Base-by-base conservation (phyloP, 768 basidiomycete genomes). In the Serendipita indica region DNA sequence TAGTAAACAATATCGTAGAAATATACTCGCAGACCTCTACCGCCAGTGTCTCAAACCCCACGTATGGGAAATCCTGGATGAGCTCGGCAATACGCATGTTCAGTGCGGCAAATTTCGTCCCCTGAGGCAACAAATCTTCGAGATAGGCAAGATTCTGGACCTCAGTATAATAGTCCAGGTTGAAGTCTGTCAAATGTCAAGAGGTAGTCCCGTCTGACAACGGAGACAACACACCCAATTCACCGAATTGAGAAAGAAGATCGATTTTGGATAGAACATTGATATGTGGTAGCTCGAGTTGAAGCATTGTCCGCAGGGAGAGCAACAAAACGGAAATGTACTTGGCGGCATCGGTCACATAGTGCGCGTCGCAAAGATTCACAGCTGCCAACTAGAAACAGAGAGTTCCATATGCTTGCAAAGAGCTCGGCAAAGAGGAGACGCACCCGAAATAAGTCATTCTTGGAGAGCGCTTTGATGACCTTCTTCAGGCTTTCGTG, bases 231-330 rank as follows among this genome's bases (percentile, higher is more conserved):
- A 45, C 65, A 93, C 93, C 89, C 39, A 98, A 76, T 61, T 94
- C 89, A 10, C 96, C 96, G 62, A 94, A 93, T 63, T 85, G 81
- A 16, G 78, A 74, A 16, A 99, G 74, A n/a, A 97, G 73, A 70
- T 99, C 96, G 58, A 98, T 77, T 70, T 99, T 99, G 6, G 90
- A 93, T 13, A 99, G 75, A 2, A 99, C 96, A 67, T 99, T 98
- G 71, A 99, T 76, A 68, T 98, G 96, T 0, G 96, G 96, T n/a
- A 98, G 78, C 66, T 96, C 96, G 58, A 99, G 78, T 66, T 97
- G 93, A n/a, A 99, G 76, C 96, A 98, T 98, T 14, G 94, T 89
- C 52, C 96, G 79, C 27, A 99, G 76, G 10, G 93, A 89, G 12
- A 97, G 80, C 33, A 99, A 78, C 39, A 97, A 77, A 34, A 97